Evolutionary conservation across 1,139 yeast species (phyloP).

Genomic region (Yamadazyma taylorii): DNA sequence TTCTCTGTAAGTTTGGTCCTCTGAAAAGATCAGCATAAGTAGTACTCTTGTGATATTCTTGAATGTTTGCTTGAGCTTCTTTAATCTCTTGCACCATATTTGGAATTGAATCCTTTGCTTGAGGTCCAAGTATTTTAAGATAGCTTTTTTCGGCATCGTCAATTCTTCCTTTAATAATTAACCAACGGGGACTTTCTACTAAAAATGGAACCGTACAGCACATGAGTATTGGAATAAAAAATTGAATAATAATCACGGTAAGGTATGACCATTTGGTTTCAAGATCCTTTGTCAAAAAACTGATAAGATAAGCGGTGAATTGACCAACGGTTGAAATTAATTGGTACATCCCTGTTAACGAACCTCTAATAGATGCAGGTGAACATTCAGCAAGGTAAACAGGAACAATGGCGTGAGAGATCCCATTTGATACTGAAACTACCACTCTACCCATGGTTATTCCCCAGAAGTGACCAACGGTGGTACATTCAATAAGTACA

Average conservation of each 20-base stretch:
- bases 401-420: slow-evolving; percentile 39
- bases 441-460: neutral
- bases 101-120: no score
- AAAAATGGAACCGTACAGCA: slow-evolving; percentile 27
- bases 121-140: no score
- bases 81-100: no score
- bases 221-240: slow-evolving; percentile 26
- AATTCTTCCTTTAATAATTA: slow-evolving; percentile 27
- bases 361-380: slow-evolving; percentile 46
- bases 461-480: neutral
- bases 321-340: slow-evolving; percentile 51
- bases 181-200: slow-evolving; percentile 41
- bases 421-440: neutral
- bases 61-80: no score
- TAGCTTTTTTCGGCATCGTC: slow-evolving; percentile 22
- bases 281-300: slow-evolving; percentile 31
- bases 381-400: slow-evolving; percentile 47
- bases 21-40: no score
- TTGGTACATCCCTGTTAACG: slow-evolving; percentile 42
- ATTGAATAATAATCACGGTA: neutral
- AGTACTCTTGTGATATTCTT: no score
- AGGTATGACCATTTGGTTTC: slow-evolving; percentile 24
- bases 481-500: neutral
- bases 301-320: slow-evolving; percentile 45
- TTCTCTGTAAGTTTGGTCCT: no score